Conservation (phyloP, 1,139 yeast genomes). For the Yarrowia galli region DNA sequence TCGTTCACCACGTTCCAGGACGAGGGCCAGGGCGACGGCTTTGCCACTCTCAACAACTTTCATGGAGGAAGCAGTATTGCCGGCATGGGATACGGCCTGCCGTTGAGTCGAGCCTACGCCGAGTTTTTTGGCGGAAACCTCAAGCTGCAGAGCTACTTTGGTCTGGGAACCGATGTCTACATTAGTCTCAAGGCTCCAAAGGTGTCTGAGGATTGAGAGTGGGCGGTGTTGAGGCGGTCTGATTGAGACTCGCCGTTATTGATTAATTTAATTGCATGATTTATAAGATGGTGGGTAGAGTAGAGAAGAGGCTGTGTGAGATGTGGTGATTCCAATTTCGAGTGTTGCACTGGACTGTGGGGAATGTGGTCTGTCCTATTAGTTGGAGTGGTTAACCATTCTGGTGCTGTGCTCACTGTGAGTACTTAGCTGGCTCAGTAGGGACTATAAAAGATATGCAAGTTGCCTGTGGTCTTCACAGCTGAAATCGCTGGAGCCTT, state of each 20-base stretch:
- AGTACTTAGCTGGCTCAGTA: too few species aligned
- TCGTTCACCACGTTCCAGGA: constrained; percentile 80
- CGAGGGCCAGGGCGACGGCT: constrained; percentile 58
- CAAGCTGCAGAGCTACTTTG: constrained; percentile 78
- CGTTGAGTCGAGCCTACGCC: constrained; percentile 76
- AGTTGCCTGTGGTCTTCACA: too few species aligned
- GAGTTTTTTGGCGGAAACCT: constrained; percentile 78
- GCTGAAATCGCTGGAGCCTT: too few species aligned
- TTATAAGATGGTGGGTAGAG: background rate
- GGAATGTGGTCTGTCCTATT: too few species aligned
- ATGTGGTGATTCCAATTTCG: too few species aligned
- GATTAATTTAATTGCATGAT: constrained; percentile 21
- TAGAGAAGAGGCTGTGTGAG: background rate
- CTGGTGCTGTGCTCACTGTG: too few species aligned
- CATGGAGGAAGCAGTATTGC: constrained; percentile 77
- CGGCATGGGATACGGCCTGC: constrained; percentile 96
- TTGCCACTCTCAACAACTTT: constrained; percentile 63
- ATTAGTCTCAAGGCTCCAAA: constrained; percentile 58
- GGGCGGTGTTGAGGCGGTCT: too few species aligned
- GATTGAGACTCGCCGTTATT: background rate
- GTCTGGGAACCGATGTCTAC: constrained; percentile 86
- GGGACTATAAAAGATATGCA: too few species aligned
- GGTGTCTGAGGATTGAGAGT: background rate
- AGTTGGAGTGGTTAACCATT: too few species aligned
- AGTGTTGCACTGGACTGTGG: too few species aligned